phyloP scores from a whole-genome alignment of 1,284 basidiomycete genomes.

The Polyporus tsugae region DNA sequence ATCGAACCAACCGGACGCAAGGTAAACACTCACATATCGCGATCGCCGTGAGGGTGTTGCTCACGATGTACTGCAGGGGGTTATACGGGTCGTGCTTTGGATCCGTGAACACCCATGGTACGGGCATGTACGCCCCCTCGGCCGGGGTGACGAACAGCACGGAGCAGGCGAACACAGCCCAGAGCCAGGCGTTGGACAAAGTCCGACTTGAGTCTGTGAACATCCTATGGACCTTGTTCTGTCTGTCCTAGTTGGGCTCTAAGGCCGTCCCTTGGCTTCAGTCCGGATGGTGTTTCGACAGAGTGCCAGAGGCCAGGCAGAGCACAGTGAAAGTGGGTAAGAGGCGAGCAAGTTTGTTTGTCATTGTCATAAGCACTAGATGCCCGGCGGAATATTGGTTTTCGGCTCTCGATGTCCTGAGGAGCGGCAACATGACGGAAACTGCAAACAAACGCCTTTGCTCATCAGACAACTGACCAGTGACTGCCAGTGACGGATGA shows the following conservation, averaged over 20 bases:
- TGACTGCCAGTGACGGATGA: neutral
- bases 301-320: neutral
- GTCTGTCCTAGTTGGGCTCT: neutral
- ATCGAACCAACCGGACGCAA: neutral
- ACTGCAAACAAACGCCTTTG: neutral
- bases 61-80: conserved; percentile 68
- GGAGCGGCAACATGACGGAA: neutral
- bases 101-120: conserved; percentile 44
- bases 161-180: conserved; percentile 17
- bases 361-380: neutral
- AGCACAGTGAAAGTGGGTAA: neutral
- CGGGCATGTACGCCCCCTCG: conserved; percentile 44
- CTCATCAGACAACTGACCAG: neutral
- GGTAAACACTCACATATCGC: conserved; percentile 53
- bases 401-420: neutral
- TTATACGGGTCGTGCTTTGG: conserved; percentile 64
- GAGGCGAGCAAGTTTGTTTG: neutral
- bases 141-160: conserved; percentile 17
- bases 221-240: neutral
- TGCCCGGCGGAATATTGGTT: neutral
- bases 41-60: conserved; percentile 61
- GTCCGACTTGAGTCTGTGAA: neutral
- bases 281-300: neutral
- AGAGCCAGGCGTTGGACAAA: conserved; percentile 3
- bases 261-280: neutral